phyloP scores from a whole-genome alignment of 208 protist species.

The Leishmania tarentolae region DNA sequence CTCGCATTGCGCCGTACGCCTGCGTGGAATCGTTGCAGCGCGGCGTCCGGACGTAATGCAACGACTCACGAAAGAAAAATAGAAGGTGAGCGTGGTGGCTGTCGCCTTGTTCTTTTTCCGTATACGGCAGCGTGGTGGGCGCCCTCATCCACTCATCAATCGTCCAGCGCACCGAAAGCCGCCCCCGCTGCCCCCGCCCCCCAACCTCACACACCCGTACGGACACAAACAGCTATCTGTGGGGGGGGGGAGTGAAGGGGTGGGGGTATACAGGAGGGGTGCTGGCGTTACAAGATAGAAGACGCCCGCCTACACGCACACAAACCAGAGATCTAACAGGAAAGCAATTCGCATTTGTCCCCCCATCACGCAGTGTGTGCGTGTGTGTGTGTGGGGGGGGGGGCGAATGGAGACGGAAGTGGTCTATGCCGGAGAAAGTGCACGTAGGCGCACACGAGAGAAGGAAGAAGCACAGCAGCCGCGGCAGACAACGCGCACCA shows the following conservation, averaged over 20 bases:
- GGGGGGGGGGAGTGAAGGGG: not conserved
- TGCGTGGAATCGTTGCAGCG: not conserved
- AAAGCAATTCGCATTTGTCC: not conserved
- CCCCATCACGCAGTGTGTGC: not conserved
- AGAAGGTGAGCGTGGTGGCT: not conserved
- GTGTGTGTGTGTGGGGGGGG: not conserved
- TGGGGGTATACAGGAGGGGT: not conserved
- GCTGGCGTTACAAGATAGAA: not conserved
- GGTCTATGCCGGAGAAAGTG: not conserved
- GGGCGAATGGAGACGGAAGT: not conserved
- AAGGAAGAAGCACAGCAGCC: not conserved
- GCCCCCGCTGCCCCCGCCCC: not conserved
- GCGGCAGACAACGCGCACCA: not conserved
- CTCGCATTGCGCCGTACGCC: not conserved
- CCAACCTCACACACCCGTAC: not conserved
- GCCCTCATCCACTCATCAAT: not conserved
- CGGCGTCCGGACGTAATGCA: not conserved
- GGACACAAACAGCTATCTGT: not conserved
- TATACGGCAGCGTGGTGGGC: not conserved
- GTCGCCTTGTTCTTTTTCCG: not conserved
- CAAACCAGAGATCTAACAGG: slow-evolving; percentile 12
- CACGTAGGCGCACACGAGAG: not conserved
- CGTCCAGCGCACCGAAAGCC: not conserved
- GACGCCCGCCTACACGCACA: not conserved
- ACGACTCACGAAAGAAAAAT: not conserved